Base-by-base conservation (phyloP, 257 asterid genomes). In the Asclepias syriaca region DNA sequence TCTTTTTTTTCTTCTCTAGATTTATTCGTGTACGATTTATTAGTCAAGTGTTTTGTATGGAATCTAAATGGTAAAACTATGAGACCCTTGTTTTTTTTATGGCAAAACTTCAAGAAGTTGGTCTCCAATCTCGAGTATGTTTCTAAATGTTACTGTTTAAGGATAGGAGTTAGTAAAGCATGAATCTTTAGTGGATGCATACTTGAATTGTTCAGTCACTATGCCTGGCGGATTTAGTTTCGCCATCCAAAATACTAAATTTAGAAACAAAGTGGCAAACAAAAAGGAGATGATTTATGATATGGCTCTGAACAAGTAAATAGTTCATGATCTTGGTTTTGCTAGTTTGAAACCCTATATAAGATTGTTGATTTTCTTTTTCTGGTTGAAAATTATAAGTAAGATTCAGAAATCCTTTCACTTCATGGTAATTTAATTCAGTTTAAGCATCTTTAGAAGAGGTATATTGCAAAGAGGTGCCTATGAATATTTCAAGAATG, bases 21-120 rank as follows among this genome's bases (percentile, higher is more conserved):
- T 56, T 54, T 76, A 65, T 54, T 54, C 27, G 63, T 19, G 13
- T 24, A 43, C 64, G 49, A 72, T 32, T 51, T 21, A 21, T 45
- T 46, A 57, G 39, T 66, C 22, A 2, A 6, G 32, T 51, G n/a
- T 50, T n/a, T 49, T 49, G 7, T 40, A 24, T 29, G 51, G 37
- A 65, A 40, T 39, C 69, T 69, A 27, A 22, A 59, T 29, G 7
- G 19, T 50, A 14, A 50, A 13, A 13, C 21, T 50, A 53, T 53
- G 18, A 50, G 16, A 48, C 24, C 8, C 54, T 9, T 65, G 39
- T 22, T 65, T 39, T 65, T 39, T 39, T 73, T 34, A 19, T 16
- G 27, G 39, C 55, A 34, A 56, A 13, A 55, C 55, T 34, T 63
- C 75, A 7, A 2, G 40, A 34, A 7, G 8, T 39, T 15, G 67